Evolutionary conservation across 371 early-diverging fungal genomes (phyloP).

Genomic region (Mycotypha africana): DNA sequence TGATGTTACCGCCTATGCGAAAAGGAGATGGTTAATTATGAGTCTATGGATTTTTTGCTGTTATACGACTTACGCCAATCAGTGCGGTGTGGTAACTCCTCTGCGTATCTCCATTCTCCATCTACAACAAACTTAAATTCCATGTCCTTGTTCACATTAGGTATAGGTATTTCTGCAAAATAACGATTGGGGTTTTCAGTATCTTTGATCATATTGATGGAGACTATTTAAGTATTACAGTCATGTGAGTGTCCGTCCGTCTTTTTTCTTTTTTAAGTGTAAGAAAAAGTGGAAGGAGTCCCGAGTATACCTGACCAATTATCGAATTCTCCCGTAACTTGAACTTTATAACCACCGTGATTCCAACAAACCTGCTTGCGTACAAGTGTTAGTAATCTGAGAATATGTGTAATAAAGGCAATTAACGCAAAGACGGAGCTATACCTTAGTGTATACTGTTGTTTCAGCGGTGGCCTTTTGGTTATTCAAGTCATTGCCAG

Average conservation of each 20-base stretch:
- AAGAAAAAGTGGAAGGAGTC: neutral
- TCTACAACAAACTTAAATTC: conserved; percentile 46
- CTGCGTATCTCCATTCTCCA: conserved; percentile 41
- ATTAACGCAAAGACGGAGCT: neutral
- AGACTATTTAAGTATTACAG: too few species aligned
- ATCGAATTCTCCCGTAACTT: conserved; percentile 49
- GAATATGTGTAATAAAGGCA: neutral
- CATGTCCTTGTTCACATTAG: conserved; percentile 10
- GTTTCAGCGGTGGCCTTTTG: too few species aligned
- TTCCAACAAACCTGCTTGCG: conserved; percentile 39
- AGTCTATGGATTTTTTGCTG: too few species aligned
- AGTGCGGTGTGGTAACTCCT: conserved; percentile 21
- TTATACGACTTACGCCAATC: conserved; percentile 17
- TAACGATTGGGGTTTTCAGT: conserved; percentile 14
- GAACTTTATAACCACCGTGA: conserved; percentile 43
- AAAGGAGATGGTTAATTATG: too few species aligned
- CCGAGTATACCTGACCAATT: conserved; percentile 49
- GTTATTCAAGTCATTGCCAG: too few species aligned
- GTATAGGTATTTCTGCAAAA: conserved; percentile 23
- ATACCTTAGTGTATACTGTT: neutral
- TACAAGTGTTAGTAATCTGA: neutral
- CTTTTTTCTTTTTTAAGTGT: neutral
- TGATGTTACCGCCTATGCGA: conserved; percentile 17
- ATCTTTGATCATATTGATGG: conserved; percentile 15
- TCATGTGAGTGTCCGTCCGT: neutral